Conservation (phyloP, 306 rosid genomes). For the Quercus alba region DNA sequence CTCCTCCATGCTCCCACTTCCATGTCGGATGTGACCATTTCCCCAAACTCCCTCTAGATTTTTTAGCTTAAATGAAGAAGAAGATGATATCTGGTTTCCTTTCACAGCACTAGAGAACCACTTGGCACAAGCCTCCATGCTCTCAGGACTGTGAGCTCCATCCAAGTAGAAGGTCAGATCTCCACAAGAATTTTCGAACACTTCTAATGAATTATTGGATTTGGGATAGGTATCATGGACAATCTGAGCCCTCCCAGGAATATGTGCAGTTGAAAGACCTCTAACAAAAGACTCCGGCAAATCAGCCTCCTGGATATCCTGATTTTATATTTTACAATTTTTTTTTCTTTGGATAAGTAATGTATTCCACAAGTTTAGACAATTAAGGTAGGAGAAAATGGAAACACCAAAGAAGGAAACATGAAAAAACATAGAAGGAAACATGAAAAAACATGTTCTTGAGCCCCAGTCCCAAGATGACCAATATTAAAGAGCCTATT, state of each 20-base stretch:
- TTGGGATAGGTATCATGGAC: constrained; percentile 36
- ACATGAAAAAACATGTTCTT: neutral
- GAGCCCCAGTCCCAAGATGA: neutral
- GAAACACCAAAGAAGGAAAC: neutral
- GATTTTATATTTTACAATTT: constrained; percentile 4
- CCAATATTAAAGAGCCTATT: too few relatives aligned
- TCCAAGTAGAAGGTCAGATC: constrained; percentile 73
- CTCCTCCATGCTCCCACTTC: constrained; percentile 20
- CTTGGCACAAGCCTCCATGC: constrained; percentile 65
- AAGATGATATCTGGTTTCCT: constrained; percentile 22
- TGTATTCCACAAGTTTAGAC: neutral
- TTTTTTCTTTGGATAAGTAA: neutral
- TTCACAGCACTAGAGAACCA: constrained; percentile 47
- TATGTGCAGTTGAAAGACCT: constrained; percentile 63
- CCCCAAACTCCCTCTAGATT: constrained; percentile 23
- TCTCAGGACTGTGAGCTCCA: constrained; percentile 92
- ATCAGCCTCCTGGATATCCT: constrained; percentile 36
- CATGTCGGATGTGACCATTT: constrained; percentile 29
- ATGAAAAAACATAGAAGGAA: too few relatives aligned
- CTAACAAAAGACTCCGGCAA: constrained; percentile 58
- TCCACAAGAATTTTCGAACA: constrained; percentile 38
- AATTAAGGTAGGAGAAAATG: constrained; percentile 1
- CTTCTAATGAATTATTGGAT: constrained; percentile 21
- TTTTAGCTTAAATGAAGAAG: constrained; percentile 22
- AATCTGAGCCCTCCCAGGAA: constrained; percentile 74